Conservation (phyloP, 2,329 filamentous ascomycete species). For the Ophiostoma himal-ulmi region DNA sequence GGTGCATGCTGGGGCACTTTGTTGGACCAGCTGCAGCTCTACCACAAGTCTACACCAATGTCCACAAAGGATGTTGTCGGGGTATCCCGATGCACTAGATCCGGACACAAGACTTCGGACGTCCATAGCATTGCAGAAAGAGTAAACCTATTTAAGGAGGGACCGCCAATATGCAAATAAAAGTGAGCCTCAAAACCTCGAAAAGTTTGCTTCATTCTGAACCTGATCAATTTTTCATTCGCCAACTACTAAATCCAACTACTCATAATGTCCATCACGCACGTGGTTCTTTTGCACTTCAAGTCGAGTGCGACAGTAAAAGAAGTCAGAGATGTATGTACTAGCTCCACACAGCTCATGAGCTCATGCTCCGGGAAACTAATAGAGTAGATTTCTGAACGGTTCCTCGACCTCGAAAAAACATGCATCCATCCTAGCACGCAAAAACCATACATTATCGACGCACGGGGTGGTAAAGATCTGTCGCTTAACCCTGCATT, state of each 20-base stretch:
- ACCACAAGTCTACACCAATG: background rate
- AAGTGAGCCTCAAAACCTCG: background rate
- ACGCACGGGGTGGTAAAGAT: slow-evolving; percentile 53
- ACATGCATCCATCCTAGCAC: slow-evolving; percentile 57
- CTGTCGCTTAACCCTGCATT: slow-evolving; percentile 51
- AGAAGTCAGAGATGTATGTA: slow-evolving; percentile 7
- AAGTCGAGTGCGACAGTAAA: slow-evolving; percentile 14
- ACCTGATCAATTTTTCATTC: background rate
- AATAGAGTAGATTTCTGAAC: slow-evolving; percentile 30
- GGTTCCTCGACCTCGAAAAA: slow-evolving; percentile 46
- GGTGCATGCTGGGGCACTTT: background rate
- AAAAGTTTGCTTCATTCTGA: background rate
- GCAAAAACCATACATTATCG: slow-evolving; percentile 54
- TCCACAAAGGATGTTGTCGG: background rate
- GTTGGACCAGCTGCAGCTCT: background rate
- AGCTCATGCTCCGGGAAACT: background rate
- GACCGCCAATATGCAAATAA: background rate
- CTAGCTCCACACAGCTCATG: background rate
- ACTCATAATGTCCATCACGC: slow-evolving; percentile 21
- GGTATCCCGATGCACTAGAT: slow-evolving; percentile 3
- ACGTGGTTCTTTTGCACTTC: slow-evolving; percentile 23
- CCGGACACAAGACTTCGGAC: background rate
- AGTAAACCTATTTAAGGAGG: background rate
- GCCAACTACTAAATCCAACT: background rate
- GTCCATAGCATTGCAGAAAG: background rate